These are phyloP conservation scores for Fraxinus dipetala DNA, from an alignment of 305 asterid genomes.

Conservation along the genomic window DNA sequence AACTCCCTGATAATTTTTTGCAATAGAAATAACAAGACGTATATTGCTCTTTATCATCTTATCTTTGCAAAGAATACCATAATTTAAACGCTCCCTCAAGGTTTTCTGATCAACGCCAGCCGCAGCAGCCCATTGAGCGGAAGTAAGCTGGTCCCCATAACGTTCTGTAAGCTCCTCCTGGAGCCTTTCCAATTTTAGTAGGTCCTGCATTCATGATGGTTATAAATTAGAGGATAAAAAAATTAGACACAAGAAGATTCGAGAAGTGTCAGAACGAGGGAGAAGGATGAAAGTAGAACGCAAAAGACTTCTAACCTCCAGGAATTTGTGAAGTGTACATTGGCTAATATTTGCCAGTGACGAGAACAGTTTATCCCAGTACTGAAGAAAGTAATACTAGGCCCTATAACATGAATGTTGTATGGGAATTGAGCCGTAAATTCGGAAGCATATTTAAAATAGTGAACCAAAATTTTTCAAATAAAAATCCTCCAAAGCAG, in stretches of 20 bases:
- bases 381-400: neutral
- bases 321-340: neutral
- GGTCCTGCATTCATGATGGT: slow-evolving; percentile 49
- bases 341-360: neutral
- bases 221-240: slow-evolving; percentile 14
- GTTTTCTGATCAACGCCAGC: slow-evolving; percentile 83
- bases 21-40: slow-evolving; percentile 88
- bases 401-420: neutral
- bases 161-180: slow-evolving; percentile 62
- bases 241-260: neutral
- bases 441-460: neutral
- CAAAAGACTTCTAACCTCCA: neutral
- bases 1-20: slow-evolving; percentile 83
- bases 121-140: slow-evolving; percentile 88
- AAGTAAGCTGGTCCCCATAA: slow-evolving; percentile 59
- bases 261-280: neutral
- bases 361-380: slow-evolving; percentile 5
- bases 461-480: neutral
- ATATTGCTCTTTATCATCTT: slow-evolving; percentile 90
- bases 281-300: neutral
- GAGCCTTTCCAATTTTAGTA: slow-evolving; percentile 74
- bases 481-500: slow-evolving; percentile 1
- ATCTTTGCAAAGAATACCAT: slow-evolving; percentile 77
- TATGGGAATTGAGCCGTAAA: neutral
- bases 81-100: slow-evolving; percentile 67